Conservation (phyloP, 176 grass and related monocot species). For the Musa itinerans region DNA sequence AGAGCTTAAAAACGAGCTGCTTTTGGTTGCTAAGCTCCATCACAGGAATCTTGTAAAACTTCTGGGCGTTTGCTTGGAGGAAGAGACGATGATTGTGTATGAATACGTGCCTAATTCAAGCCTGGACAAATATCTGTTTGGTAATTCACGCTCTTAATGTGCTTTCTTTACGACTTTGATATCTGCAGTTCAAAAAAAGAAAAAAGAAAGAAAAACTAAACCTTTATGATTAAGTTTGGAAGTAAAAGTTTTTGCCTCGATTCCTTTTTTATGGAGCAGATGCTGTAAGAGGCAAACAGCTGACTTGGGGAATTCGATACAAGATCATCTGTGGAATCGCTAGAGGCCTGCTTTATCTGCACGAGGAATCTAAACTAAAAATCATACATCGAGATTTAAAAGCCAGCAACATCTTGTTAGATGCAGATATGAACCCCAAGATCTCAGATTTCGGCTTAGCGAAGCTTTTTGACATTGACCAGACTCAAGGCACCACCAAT, state of each 20-base stretch:
- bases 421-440: too few species aligned
- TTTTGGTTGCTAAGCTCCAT: conserved; percentile 22
- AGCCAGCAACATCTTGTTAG: conserved; percentile 29
- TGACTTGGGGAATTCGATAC: conserved; percentile 21
- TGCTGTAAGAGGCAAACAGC: background rate
- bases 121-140: conserved; percentile 63
- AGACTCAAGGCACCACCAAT: background rate
- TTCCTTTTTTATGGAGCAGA: background rate
- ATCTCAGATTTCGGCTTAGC: background rate
- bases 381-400: conserved; percentile 43
- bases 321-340: conserved; percentile 38
- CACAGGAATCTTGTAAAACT: conserved; percentile 35
- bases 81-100: conserved; percentile 34
- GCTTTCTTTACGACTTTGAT: background rate
- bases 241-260: background rate
- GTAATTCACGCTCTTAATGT: conserved; percentile 10
- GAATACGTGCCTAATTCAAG: conserved; percentile 85
- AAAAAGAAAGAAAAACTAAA: too few species aligned
- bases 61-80: conserved; percentile 20
- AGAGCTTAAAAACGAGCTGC: background rate
- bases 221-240: too few species aligned
- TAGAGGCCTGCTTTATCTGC: conserved; percentile 43
- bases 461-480: background rate
- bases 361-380: conserved; percentile 38
- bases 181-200: too few species aligned